A percentile compares a stretch with the other conserved stretches of the same genome.
phyloP scores from a whole-genome alignment of 345 rosid genomes.

The Atalantia buxifolia region DNA sequence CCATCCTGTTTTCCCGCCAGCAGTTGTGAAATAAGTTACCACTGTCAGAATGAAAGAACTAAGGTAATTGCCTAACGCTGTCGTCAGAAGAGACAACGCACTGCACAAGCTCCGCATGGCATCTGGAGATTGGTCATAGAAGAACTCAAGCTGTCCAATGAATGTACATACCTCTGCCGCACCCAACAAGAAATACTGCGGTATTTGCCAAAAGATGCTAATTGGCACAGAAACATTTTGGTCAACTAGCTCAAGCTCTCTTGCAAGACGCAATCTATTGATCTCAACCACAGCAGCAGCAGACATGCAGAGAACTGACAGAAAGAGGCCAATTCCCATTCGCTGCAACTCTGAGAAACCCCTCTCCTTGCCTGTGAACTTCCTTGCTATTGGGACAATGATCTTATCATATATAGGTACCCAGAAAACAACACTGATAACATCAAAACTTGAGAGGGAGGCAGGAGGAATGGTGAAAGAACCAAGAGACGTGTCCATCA shows the following conservation, averaged over 20 bases:
- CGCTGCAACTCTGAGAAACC: conserved; percentile 91
- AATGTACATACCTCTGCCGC: conserved; percentile 85
- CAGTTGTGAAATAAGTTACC: conserved; percentile 1
- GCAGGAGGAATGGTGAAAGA: conserved; percentile 91
- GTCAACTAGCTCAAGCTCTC: conserved; percentile 68
- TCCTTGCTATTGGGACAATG: conserved; percentile 73
- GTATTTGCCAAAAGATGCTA: conserved; percentile 84
- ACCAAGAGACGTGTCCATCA: conserved; percentile 80
- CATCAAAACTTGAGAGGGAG: conserved; percentile 74
- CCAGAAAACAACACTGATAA: conserved; percentile 77
- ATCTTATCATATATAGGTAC: conserved; percentile 79
- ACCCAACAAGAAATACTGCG: conserved; percentile 83
- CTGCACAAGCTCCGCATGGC: conserved; percentile 92
- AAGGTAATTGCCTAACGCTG: conserved; percentile 75
- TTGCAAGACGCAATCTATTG: conserved; percentile 56
- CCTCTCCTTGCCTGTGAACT: conserved; percentile 75
- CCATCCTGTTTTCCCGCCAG: conserved; percentile 70
- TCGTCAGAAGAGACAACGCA: conserved; percentile 70
- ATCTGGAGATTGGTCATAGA: conserved; percentile 94
- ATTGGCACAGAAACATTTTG: conserved; percentile 55
- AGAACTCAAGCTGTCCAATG: conserved; percentile 87
- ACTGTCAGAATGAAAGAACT: conserved; percentile 58
- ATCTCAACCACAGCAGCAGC: conserved; percentile 88
- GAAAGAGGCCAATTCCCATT: conserved; percentile 87
- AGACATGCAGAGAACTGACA: conserved; percentile 68